Evolutionary conservation across 129 eudicot genomes (phyloP).

Genomic region (Helianthus tuberosus): DNA sequence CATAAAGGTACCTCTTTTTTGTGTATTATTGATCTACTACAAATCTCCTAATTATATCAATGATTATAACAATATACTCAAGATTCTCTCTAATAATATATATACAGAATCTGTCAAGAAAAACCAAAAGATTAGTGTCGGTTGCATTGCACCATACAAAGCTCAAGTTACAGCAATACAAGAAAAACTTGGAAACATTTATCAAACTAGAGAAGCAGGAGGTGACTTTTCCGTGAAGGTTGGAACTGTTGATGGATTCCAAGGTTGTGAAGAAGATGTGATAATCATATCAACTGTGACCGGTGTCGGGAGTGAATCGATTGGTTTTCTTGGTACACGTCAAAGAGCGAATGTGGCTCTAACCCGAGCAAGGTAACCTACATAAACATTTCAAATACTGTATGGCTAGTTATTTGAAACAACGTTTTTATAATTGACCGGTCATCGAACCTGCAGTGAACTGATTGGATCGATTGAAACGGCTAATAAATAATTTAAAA

Average conservation of each 20-base stretch:
- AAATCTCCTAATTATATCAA: too few relatives aligned
- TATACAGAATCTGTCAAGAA: conserved; percentile 38
- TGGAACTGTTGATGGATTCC: conserved; percentile 67
- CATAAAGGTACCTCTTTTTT: conserved; percentile 37
- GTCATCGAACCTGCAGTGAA: too few relatives aligned
- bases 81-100: background rate
- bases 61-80: too few relatives aligned
- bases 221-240: conserved; percentile 48
- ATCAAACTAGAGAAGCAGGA: conserved; percentile 29
- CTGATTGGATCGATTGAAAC: too few relatives aligned
- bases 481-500: too few relatives aligned
- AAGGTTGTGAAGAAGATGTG: conserved; percentile 80
- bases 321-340: conserved; percentile 55
- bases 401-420: background rate
- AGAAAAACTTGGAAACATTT: conserved; percentile 33
- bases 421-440: background rate
- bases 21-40: too few relatives aligned
- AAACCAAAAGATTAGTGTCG: conserved; percentile 53
- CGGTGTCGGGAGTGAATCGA: conserved; percentile 38
- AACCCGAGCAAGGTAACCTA: conserved; percentile 74
- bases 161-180: conserved; percentile 68
- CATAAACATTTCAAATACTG: background rate
- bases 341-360: conserved; percentile 84
- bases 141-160: conserved; percentile 72
- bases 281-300: conserved; percentile 77